A percentile compares a stretch with the other conserved stretches of the same genome.
phyloP scores from a whole-genome alignment of 2,329 filamentous ascomycete genomes.

The Polytolypa hystricis region DNA sequence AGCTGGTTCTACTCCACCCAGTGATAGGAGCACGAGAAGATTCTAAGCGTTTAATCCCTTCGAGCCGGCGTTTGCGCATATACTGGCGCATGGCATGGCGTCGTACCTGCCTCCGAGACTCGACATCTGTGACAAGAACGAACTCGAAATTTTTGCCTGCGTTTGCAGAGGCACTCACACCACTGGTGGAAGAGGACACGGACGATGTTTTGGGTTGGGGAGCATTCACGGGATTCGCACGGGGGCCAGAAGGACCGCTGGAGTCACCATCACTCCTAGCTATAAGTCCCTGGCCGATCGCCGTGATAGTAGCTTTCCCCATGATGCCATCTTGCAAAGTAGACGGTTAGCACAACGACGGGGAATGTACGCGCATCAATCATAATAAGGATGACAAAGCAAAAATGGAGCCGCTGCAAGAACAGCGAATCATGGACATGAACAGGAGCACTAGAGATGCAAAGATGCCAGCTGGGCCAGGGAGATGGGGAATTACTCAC shows the following conservation, averaged over 20 bases:
- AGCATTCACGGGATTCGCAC: conserved; percentile 2
- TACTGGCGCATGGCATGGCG: conserved; percentile 28
- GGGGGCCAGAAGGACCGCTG: not conserved
- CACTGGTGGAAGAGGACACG: too few relatives aligned
- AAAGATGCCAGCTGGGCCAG: too few relatives aligned
- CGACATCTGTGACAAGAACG: conserved; percentile 23
- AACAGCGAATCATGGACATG: too few relatives aligned
- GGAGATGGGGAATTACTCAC: not conserved
- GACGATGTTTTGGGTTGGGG: conserved; percentile 7
- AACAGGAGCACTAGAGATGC: too few relatives aligned
- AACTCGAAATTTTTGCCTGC: conserved; percentile 23
- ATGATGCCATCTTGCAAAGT: conserved; percentile 22
- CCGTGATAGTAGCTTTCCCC: conserved; percentile 15
- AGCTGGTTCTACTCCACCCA: conserved; percentile 14
- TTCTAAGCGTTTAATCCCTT: conserved; percentile 22
- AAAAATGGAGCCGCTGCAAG: too few relatives aligned
- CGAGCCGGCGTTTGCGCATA: conserved; percentile 23
- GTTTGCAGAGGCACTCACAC: too few relatives aligned
- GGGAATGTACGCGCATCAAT: too few relatives aligned
- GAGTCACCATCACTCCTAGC: not conserved
- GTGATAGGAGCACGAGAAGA: conserved; percentile 18
- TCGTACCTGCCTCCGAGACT: conserved; percentile 23
- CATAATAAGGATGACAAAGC: too few relatives aligned
- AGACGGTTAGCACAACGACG: too few relatives aligned
- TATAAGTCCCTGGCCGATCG: conserved; percentile 2